phyloP scores from a whole-genome alignment of 2,329 filamentous ascomycete species.

The Teratosphaeria gauchensis region DNA sequence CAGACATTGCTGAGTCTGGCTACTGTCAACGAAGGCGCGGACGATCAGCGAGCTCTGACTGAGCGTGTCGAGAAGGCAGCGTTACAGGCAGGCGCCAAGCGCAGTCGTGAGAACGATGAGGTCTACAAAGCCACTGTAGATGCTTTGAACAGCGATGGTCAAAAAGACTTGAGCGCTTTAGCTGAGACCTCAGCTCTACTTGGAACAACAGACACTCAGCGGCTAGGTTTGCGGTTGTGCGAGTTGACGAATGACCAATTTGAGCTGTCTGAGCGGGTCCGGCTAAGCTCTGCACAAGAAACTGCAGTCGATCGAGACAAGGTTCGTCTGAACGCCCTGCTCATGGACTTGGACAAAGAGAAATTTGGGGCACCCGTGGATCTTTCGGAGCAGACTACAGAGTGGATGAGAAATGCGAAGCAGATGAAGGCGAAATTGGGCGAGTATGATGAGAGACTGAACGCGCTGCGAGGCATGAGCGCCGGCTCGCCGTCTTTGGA shows the following conservation, averaged over 20 bases:
- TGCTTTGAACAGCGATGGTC: constrained; percentile 4
- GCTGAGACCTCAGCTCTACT: constrained; percentile 29
- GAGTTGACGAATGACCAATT: constrained; percentile 14
- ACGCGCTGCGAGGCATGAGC: constrained; percentile 8
- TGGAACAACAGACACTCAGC: constrained; percentile 17
- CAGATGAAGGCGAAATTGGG: constrained; percentile 55
- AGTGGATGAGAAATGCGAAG: constrained; percentile 63
- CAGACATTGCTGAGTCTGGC: constrained; percentile 65
- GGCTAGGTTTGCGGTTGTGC: constrained; percentile 11
- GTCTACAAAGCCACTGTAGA: constrained; percentile 12
- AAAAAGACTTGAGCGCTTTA: constrained; percentile 24
- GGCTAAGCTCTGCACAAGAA: constrained; percentile 15
- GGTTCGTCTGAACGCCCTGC: constrained; percentile 9
- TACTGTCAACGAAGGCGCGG: constrained; percentile 64
- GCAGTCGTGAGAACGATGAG: constrained; percentile 2
- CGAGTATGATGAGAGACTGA: constrained; percentile 45
- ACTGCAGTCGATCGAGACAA: constrained; percentile 17
- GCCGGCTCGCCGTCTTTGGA: constrained; percentile 44
- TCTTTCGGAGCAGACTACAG: constrained; percentile 60
- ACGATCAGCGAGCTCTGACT: constrained; percentile 56
- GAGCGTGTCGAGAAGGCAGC: constrained; percentile 51
- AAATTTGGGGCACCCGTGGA: constrained; percentile 40
- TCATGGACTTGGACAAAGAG: constrained; percentile 14
- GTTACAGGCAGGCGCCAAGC: constrained; percentile 41
- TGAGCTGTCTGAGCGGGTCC: constrained; percentile 18